Evolutionary conservation across 2,329 filamentous ascomycete genomes (phyloP).

Genomic region (Drechslerella stenobrocha): DNA sequence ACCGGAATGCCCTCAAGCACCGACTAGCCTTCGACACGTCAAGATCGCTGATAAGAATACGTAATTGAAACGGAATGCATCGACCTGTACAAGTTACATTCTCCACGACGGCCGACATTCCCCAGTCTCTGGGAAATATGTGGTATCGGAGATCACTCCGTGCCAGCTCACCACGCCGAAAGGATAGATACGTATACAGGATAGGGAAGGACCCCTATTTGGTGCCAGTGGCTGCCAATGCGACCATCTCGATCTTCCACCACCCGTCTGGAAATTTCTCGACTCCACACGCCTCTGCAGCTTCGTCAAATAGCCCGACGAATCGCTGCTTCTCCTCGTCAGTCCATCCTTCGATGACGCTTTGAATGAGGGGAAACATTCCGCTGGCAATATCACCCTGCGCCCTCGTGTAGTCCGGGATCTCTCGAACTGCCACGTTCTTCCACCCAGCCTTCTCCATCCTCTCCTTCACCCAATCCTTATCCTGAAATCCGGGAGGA

Average conservation of each 20-base stretch:
- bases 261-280: constrained; percentile 11
- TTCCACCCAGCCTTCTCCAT: constrained; percentile 29
- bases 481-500: constrained; percentile 21
- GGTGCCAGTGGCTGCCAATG: constrained; percentile 25
- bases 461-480: constrained; percentile 31
- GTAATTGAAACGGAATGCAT: constrained; percentile 25
- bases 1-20: background rate
- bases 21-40: background rate
- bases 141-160: constrained; percentile 2
- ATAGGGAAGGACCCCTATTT: constrained; percentile 10
- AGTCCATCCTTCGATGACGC: constrained; percentile 26
- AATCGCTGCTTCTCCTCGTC: constrained; percentile 30
- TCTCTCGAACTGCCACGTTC: constrained; percentile 24
- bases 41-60: constrained; percentile 24
- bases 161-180: background rate
- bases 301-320: constrained; percentile 22
- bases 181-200: background rate
- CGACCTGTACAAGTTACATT: constrained; percentile 16
- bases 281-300: constrained; percentile 6
- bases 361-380: constrained; percentile 14
- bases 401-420: constrained; percentile 22
- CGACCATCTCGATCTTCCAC: constrained; percentile 37
- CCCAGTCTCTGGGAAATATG: constrained; percentile 4
- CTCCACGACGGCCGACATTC: background rate
- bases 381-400: constrained; percentile 9